Conservation (phyloP, 2,329 filamentous ascomycete genomes). For the Verticillium longisporum region DNA sequence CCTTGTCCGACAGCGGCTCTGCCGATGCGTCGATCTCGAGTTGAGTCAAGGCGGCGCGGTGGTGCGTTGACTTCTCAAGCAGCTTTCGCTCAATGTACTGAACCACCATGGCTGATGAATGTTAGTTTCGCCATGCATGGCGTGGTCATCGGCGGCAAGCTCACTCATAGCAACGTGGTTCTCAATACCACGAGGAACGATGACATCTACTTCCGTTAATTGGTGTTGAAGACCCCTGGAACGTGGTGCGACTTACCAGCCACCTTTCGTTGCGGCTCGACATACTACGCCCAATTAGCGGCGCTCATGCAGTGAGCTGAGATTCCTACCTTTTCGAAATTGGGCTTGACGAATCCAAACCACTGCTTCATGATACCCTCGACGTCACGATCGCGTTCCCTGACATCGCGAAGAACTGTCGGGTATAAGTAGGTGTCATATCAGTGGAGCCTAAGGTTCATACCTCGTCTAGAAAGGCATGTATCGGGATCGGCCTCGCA, state of each 20-base stretch:
- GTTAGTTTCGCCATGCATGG: constrained; percentile 16
- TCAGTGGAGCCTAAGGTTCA: constrained; percentile 20
- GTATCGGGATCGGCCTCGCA: constrained; percentile 94
- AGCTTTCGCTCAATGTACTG: constrained; percentile 88
- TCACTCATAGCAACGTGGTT: constrained; percentile 83
- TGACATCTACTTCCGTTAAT: constrained; percentile 57
- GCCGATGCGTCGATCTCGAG: constrained; percentile 68
- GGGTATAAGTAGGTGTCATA: constrained; percentile 8
- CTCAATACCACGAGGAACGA: constrained; percentile 89
- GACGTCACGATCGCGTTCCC: constrained; percentile 82
- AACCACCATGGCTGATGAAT: constrained; percentile 69
- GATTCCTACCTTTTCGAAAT: constrained; percentile 65
- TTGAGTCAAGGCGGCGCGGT: constrained; percentile 70
- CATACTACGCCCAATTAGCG: constrained; percentile 42
- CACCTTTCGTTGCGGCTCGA: constrained; percentile 83
- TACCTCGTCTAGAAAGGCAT: constrained; percentile 82
- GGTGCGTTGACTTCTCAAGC: constrained; percentile 74
- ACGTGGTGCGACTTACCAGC: constrained; percentile 48
- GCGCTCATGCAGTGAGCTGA: neutral
- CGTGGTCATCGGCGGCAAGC: constrained; percentile 14
- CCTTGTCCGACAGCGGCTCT: constrained; percentile 66
- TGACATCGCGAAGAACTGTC: constrained; percentile 76
- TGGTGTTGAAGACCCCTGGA: constrained; percentile 7
- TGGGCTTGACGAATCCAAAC: constrained; percentile 94
- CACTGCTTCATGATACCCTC: constrained; percentile 97